Conservation (phyloP, 2,329 filamentous ascomycete species). For the Colletotrichum tropicale region DNA sequence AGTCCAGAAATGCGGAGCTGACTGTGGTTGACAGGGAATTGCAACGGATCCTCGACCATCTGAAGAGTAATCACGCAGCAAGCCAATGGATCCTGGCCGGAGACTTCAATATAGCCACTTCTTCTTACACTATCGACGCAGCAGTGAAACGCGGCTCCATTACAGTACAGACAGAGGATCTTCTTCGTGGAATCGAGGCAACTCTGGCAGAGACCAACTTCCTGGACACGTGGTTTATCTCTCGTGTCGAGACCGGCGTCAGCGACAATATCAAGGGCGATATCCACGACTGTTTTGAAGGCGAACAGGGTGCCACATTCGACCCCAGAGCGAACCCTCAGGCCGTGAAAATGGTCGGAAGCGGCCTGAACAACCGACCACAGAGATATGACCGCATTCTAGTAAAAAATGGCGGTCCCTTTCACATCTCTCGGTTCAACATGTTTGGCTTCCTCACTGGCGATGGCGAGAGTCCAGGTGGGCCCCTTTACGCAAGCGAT, state of each 20-base stretch:
- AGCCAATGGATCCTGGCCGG: constrained; percentile 64
- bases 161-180: constrained; percentile 48
- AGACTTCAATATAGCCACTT: constrained; percentile 70
- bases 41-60: constrained; percentile 49
- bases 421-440: constrained; percentile 54
- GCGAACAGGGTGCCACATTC: constrained; percentile 70
- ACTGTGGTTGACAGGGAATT: constrained; percentile 46
- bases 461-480: constrained; percentile 2
- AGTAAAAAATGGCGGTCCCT: constrained; percentile 44
- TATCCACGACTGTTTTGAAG: constrained; percentile 48
- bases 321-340: constrained; percentile 62
- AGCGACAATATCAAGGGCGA: constrained; percentile 32
- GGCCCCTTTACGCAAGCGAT: constrained; percentile 48
- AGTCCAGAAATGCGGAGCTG: background rate
- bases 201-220: constrained; percentile 50
- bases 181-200: constrained; percentile 50
- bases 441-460: constrained; percentile 56
- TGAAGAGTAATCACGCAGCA: constrained; percentile 42
- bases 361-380: constrained; percentile 56
- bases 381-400: constrained; percentile 71
- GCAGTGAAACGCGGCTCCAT: constrained; percentile 59
- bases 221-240: constrained; percentile 55
- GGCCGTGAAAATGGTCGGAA: constrained; percentile 54
- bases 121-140: constrained; percentile 56
- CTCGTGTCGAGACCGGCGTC: constrained; percentile 47